phyloP scores from a whole-genome alignment of 208 protist genomes.

The Crithidia mellificae region DNA sequence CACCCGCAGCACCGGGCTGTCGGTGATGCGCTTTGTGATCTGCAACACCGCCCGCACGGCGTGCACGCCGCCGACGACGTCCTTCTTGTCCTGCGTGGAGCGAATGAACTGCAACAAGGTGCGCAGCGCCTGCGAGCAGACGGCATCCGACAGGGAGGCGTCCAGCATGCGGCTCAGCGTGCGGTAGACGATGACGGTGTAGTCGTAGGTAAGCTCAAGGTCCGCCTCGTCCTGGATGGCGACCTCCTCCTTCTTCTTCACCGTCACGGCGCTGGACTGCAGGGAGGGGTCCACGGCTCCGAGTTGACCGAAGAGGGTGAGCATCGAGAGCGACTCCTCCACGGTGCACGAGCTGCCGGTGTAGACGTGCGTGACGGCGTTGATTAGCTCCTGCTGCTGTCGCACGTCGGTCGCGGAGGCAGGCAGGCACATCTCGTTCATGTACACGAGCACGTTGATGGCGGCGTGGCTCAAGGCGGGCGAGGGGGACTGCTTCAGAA shows the following conservation, averaged over 20 bases:
- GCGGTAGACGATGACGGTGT: slow-evolving; percentile 91
- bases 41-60: slow-evolving; percentile 82
- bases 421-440: slow-evolving; percentile 69
- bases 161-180: slow-evolving; percentile 88
- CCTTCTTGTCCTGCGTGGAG: slow-evolving; percentile 78
- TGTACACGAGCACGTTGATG: slow-evolving; percentile 77
- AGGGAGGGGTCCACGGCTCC: slow-evolving; percentile 82
- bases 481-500: slow-evolving; percentile 72
- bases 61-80: slow-evolving; percentile 81
- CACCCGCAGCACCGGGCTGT: slow-evolving; percentile 78
- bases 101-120: slow-evolving; percentile 87
- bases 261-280: slow-evolving; percentile 42
- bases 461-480: slow-evolving; percentile 72
- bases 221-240: slow-evolving; percentile 82
- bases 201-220: slow-evolving; percentile 90
- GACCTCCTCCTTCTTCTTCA: slow-evolving; percentile 71
- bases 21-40: slow-evolving; percentile 69
- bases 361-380: slow-evolving; percentile 71
- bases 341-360: slow-evolving; percentile 64
- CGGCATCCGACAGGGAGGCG: slow-evolving; percentile 76
- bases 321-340: slow-evolving; percentile 66
- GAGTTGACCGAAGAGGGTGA: slow-evolving; percentile 88
- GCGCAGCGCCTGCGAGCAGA: slow-evolving; percentile 82
- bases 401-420: slow-evolving; percentile 41
- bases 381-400: slow-evolving; percentile 76